These are phyloP conservation scores for Sporothrix dimorphospora DNA, from an alignment of 2,329 filamentous ascomycete genomes.

Conservation along the genomic window DNA sequence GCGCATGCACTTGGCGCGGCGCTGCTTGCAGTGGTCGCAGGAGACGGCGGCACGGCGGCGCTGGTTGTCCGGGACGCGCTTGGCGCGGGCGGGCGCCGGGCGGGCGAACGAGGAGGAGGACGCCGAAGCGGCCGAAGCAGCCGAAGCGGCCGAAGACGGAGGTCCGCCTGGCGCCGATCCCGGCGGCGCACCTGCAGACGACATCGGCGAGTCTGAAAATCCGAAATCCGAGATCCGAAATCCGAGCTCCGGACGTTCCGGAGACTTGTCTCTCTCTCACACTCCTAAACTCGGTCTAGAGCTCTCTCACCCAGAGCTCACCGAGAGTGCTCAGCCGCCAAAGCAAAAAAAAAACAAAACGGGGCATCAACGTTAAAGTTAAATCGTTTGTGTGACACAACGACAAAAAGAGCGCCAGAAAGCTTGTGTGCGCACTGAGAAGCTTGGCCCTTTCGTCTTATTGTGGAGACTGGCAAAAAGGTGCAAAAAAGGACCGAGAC, in stretches of 20 bases:
- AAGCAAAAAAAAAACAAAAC: not conserved
- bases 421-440: not conserved
- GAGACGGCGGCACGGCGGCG: slow-evolving; percentile 50
- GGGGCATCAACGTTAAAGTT: not conserved
- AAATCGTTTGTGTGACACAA: not conserved
- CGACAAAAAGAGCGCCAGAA: not conserved
- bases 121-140: not conserved
- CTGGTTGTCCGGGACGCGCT: slow-evolving; percentile 48
- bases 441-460: slow-evolving; percentile 13
- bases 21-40: slow-evolving; percentile 52
- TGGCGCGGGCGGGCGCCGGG: slow-evolving; percentile 24
- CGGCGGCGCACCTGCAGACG: slow-evolving; percentile 2
- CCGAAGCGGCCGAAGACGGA: not conserved
- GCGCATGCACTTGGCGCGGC: slow-evolving; percentile 51
- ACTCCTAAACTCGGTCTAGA: not conserved
- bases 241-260: not conserved
- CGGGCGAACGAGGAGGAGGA: not conserved
- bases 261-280: not conserved
- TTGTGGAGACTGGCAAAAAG: not conserved
- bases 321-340: no score
- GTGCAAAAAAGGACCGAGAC: not conserved
- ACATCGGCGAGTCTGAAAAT: not conserved
- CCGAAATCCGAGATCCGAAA: not conserved
- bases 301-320: slow-evolving; percentile 1
- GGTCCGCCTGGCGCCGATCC: not conserved